Base-by-base conservation (phyloP, 1,284 basidiomycete species). In the Trichosporon sp. region DNA sequence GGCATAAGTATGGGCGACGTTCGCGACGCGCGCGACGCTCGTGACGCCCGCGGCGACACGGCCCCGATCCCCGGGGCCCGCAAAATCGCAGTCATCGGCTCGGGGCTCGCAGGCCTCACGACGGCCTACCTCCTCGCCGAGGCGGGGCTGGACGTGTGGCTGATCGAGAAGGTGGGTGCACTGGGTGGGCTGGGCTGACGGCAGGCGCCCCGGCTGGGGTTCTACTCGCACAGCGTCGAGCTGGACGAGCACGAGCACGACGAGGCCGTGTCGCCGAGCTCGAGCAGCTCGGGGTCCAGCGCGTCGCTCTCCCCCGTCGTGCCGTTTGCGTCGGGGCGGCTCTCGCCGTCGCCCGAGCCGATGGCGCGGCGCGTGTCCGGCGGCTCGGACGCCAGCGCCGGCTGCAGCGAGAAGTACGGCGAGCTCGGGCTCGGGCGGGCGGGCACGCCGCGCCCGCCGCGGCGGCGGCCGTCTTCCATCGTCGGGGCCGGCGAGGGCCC, bases 81-180 rank as follows among this genome's bases (percentile, higher is more conserved):
- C 60, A 31, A 31, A 15, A 88, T 91, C 35, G 89, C 89, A 5
- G 85, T 91, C 47, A 78, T 91, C 29, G 90, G 90, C 9, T 88
- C 86, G 69, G 90, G 90, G 31, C 85, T 92, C 4, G 90, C 90
- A 18, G 90, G 90, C 1, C 84, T 92, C 23, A 89, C 89, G 0
- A 85, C 89, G 15, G 88, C 89, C 1, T 87, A 91, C 78, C 79
- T 90, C 15, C 81, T 92, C 79, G 80, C 44, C 2, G 65, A 44
- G 44, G 77, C 75, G 65, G 79, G 85, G 3, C 87, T 88, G 56
- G 88, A 91, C 67, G 88, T 91, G 1, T 89, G 90, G 81, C 70
- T 92, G 2, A 89, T 92, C 65, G 90, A 92, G 78, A 90, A 90
- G 85, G 90, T 89, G 71, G 51, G 83, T 78, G 6, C n/a, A n/a